Base-by-base conservation (phyloP, 2,329 filamentous ascomycete genomes). In the Epichloe scottii region DNA sequence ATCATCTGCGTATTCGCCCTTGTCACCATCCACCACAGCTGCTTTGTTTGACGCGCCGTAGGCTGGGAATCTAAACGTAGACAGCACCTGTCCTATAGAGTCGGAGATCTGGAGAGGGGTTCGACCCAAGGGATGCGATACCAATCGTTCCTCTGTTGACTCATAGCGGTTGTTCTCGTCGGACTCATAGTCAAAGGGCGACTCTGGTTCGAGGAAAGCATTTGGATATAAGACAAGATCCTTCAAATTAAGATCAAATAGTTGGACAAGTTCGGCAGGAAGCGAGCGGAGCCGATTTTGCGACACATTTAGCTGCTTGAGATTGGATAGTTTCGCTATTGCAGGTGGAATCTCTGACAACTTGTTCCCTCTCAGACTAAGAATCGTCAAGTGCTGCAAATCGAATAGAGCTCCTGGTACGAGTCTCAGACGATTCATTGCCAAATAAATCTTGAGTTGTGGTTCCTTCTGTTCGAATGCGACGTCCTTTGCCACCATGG, bases 301-400 rank as follows among this genome's bases (percentile, higher is more conserved):
- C 1, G 81, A 78, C 8, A 89, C 58, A 57, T 87, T 87, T 39
- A 89, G 73, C 48, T 79, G 74, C 48, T 70, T 68, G 4, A 89
- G 71, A 52, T 79, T 81, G 4, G 61, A 62, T 6, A 88, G 70
- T 34, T 76, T 75, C 21, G 69, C 70, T 46, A 88, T 79, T 3
- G 73, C 70, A 0, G 79, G 69, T 1, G 85, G 80, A 2, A 89
- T 66, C 58, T 84, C 76, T 0, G 66, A 68, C 14, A 89, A 71
- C 23, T 72, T 63, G 58, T 87, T 87, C 53, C 74, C 77, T 37
- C 85, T 78, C 15, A 89, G 70, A 57, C 77, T 86, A 12, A 89
- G 73, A 15, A 82, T 76, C 0, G 78, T 82, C 33, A 88, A 68
- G 57, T 79, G 69, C 21, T 79, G 68, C 2, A 88, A 66, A 45